A percentile compares a stretch with the other conserved stretches of the same genome.
Conservation (phyloP, 2,329 filamentous ascomycete species). For the Xylaria polymorpha region DNA sequence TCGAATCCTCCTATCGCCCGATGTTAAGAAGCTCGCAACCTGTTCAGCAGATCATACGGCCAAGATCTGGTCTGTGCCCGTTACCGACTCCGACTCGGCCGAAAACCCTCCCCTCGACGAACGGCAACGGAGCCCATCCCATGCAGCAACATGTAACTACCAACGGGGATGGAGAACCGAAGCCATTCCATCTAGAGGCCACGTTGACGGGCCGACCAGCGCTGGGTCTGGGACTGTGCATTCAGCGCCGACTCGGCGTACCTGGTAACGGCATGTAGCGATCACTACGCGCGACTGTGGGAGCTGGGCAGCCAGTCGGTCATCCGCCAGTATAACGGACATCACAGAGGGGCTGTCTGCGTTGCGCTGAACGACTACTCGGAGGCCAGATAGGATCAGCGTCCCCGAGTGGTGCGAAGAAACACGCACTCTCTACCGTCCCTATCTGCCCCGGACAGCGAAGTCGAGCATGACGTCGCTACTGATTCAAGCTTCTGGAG, state of each 20-base stretch:
- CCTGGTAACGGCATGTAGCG: slow-evolving; percentile 90
- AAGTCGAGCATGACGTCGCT: neutral
- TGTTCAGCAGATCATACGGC: slow-evolving; percentile 94
- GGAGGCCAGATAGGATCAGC: slow-evolving; percentile 58
- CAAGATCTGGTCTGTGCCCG: slow-evolving; percentile 80
- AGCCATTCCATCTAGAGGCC: slow-evolving; percentile 82
- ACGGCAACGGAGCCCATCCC: slow-evolving; percentile 33
- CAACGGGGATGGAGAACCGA: slow-evolving; percentile 52
- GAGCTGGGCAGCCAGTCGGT: slow-evolving; percentile 87
- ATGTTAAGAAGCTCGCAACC: slow-evolving; percentile 93
- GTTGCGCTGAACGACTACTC: slow-evolving; percentile 92
- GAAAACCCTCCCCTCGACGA: slow-evolving; percentile 28
- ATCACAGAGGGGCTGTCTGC: slow-evolving; percentile 91
- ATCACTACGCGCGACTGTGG: slow-evolving; percentile 94
- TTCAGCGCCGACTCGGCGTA: slow-evolving; percentile 95
- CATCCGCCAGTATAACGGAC: slow-evolving; percentile 94
- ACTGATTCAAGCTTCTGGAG: slow-evolving; percentile 25
- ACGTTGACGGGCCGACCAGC: slow-evolving; percentile 90
- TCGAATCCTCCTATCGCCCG: slow-evolving; percentile 88
- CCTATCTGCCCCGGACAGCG: neutral
- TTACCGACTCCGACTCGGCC: slow-evolving; percentile 27
- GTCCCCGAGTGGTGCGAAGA: slow-evolving; percentile 9
- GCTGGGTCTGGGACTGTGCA: slow-evolving; percentile 98
- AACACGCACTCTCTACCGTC: neutral
- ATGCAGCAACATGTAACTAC: slow-evolving; percentile 2